Base-by-base conservation (phyloP, 2,329 filamentous ascomycete genomes). In the Fusarium illudens region DNA sequence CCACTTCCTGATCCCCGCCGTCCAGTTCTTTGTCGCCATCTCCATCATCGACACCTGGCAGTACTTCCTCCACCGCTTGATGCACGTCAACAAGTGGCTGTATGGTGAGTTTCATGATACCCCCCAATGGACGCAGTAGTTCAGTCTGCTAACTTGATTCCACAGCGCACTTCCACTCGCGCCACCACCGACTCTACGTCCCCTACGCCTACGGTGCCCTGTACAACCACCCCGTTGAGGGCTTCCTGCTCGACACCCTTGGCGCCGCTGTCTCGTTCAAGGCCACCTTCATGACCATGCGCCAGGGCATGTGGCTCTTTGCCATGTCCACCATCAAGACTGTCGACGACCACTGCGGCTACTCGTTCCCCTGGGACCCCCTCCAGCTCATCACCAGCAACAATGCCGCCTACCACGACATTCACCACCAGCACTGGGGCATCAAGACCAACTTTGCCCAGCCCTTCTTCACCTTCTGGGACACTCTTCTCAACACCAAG, bases 401-500 rank as follows among this genome's bases (percentile, higher is more conserved):
- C 84, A 97, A 98, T 73, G 95, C 96, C 25, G 91, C 90, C 33
- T 99, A 98, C 80, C 96, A 99, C 77, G 96, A 99, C 76, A 95
- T 99, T 62, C 96, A 99, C 80, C 96, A 99, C 81, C 96, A 99
- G 81, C 96, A 92, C 80, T 98, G 95, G 94, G 96, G 96, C 60
- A 97, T 99, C 85, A 99, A 98, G 86, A 92, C 91, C 68, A 96
- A 96, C 81, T 96, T 93, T 79, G 91, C 90, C 6, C 93, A 96
- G 79, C 93, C 93, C 4, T 96, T 94, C 82, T 97, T 98, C 81
- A 97, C 92, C 49, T 94, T 97, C 81, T 98, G 96, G 93, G 96
- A 99, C 78, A 85, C 87, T 48, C 76, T 94, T 27, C 83, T 97
- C 20, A 89, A 90, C 53, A 99, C 96, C 22, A 91, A 89, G 79